Conservation (phyloP, 163 green algal genomes). For the Scenedesmus sp. region DNA sequence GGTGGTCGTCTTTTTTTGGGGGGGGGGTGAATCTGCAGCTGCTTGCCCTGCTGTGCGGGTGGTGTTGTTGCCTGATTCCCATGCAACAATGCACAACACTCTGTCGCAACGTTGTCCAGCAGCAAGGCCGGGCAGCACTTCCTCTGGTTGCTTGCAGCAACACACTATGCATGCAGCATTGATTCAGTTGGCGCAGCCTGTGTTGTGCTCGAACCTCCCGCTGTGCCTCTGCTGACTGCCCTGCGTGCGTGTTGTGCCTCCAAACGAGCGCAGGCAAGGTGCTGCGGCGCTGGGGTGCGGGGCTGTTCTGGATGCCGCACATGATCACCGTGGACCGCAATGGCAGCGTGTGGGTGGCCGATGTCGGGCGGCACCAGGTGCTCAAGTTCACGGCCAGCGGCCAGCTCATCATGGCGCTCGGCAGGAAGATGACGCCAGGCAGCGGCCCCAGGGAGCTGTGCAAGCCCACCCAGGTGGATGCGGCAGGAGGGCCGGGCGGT, state of each 20-base stretch:
- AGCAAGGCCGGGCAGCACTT: no score
- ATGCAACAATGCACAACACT: not conserved
- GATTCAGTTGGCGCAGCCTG: no score
- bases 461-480: slow-evolving; percentile 81
- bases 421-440: slow-evolving; percentile 63
- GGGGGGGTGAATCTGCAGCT: not conserved
- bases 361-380: slow-evolving; percentile 81
- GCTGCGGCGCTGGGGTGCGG: slow-evolving; percentile 63
- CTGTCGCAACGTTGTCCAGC: not conserved
- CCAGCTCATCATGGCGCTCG: slow-evolving; percentile 70
- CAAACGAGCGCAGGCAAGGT: slow-evolving; percentile 53
- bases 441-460: slow-evolving; percentile 66
- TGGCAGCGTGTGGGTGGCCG: slow-evolving; percentile 84
- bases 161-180: no score
- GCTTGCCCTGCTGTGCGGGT: not conserved
- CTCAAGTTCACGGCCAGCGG: slow-evolving; percentile 74
- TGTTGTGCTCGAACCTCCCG: no score
- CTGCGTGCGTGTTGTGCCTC: not conserved
- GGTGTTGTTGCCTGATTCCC: not conserved
- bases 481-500: not conserved
- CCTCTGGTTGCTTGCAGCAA: no score
- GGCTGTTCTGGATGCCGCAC: slow-evolving; percentile 87
- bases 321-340: slow-evolving; percentile 79
- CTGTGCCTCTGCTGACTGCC: no score
- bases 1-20: no score